Conservation (phyloP, 2,329 filamentous ascomycete species). For the Pseudocercospora fuligena region DNA sequence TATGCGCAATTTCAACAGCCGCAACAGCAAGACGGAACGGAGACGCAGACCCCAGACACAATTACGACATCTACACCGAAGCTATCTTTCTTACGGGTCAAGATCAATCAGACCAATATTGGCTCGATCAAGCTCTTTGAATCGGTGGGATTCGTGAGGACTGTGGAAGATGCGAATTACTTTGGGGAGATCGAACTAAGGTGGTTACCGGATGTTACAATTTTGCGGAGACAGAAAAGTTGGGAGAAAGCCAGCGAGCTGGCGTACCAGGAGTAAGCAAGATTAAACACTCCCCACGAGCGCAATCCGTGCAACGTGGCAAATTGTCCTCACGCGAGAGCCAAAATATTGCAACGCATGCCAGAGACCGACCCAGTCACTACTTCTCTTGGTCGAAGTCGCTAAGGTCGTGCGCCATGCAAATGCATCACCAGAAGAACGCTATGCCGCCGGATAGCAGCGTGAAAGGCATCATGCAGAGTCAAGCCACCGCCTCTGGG, state of each 20-base stretch:
- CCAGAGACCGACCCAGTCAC: background rate
- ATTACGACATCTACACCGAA: conserved; percentile 10
- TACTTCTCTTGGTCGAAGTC: background rate
- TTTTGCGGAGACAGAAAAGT: conserved; percentile 22
- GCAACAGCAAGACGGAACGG: background rate
- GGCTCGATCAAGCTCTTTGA: conserved; percentile 66
- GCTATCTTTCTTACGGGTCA: conserved; percentile 61
- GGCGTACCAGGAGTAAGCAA: conserved; percentile 15
- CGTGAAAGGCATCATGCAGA: no score
- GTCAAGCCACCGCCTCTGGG: no score
- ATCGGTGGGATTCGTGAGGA: conserved; percentile 60
- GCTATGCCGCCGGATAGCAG: no score
- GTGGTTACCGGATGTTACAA: conserved; percentile 33
- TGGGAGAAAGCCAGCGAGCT: conserved; percentile 24
- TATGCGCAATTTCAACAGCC: conserved; percentile 17
- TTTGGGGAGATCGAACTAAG: conserved; percentile 71
- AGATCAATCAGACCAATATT: conserved; percentile 63
- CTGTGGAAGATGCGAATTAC: conserved; percentile 60
- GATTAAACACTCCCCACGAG: background rate
- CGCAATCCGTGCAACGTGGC: background rate
- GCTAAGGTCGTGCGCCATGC: background rate
- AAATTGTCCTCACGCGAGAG: background rate
- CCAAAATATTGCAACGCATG: background rate
- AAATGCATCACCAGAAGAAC: background rate
- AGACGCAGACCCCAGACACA: background rate